These are phyloP conservation scores for Phytophthora cajani DNA, from an alignment of 352 stramenopile genomes.

Conservation along the genomic window DNA sequence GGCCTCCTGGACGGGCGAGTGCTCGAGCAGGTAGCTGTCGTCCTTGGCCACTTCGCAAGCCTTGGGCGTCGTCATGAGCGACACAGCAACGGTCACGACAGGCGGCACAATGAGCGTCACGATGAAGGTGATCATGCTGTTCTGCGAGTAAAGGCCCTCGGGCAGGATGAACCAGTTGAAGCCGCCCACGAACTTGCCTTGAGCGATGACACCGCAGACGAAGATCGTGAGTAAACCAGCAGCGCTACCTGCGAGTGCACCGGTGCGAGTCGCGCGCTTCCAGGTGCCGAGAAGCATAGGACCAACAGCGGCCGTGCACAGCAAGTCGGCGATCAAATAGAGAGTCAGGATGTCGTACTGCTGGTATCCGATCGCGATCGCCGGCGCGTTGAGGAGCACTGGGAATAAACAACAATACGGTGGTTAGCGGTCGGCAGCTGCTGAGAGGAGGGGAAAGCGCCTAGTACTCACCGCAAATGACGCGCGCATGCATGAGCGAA, in stretches of 20 bases:
- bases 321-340: conserved; percentile 72
- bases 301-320: conserved; percentile 66
- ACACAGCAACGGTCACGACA: conserved; percentile 51
- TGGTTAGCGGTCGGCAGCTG: background rate
- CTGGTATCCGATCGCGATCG: conserved; percentile 66
- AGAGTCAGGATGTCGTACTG: conserved; percentile 67
- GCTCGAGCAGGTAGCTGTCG: conserved; percentile 24
- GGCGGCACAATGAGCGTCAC: conserved; percentile 58
- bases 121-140: conserved; percentile 79
- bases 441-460: background rate
- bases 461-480: conserved; percentile 29
- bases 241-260: conserved; percentile 50
- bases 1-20: conserved; percentile 16
- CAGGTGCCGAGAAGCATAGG: conserved; percentile 70
- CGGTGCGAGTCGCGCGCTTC: conserved; percentile 44
- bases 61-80: conserved; percentile 41
- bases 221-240: conserved; percentile 71
- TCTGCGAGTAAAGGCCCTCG: conserved; percentile 63
- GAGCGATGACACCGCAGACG: conserved; percentile 53
- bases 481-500: conserved; percentile 51
- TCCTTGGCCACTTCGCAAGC: conserved; percentile 21
- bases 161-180: conserved; percentile 72
- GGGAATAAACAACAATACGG: background rate
- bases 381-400: conserved; percentile 68
- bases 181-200: conserved; percentile 62